Conservation (phyloP, 1,139 yeast species). For the Yamadazyma triangularis region DNA sequence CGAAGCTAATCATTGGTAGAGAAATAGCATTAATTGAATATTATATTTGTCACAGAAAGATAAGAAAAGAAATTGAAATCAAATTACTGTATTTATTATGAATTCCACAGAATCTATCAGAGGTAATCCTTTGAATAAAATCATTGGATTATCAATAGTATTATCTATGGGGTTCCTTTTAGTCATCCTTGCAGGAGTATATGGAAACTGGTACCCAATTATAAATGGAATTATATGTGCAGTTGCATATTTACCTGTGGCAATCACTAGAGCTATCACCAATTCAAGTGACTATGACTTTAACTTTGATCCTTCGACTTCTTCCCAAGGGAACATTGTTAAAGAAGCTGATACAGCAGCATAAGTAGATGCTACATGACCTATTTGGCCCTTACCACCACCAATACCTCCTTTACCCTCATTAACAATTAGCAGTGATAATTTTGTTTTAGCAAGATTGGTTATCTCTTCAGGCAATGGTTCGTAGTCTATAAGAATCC, state of each 20-base stretch:
- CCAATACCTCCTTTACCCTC: slow-evolving; percentile 67
- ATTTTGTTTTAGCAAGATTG: slow-evolving; percentile 12
- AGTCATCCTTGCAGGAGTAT: slow-evolving; percentile 72
- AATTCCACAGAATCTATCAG: slow-evolving; percentile 23
- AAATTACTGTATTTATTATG: no score
- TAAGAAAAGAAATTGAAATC: no score
- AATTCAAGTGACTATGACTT: slow-evolving; percentile 40
- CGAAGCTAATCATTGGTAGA: no score
- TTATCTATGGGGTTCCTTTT: slow-evolving; percentile 75
- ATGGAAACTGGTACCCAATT: slow-evolving; percentile 76
- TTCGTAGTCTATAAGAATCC: slow-evolving; percentile 5
- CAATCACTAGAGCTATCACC: slow-evolving; percentile 27
- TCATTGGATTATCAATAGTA: slow-evolving; percentile 68
- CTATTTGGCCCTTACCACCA: slow-evolving; percentile 77
- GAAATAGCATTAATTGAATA: not conserved
- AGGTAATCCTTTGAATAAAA: slow-evolving; percentile 62
- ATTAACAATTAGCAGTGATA: slow-evolving; percentile 23
- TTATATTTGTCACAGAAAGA: no score
- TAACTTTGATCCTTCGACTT: slow-evolving; percentile 36
- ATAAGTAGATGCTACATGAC: slow-evolving; percentile 84
- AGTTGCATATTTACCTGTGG: slow-evolving; percentile 69
- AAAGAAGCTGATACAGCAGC: slow-evolving; percentile 73
- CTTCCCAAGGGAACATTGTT: slow-evolving; percentile 24
- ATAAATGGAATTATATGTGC: slow-evolving; percentile 50
- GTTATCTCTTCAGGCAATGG: slow-evolving; percentile 6